Evolutionary conservation across 2,329 filamentous ascomycete species (phyloP), one percentile per base, ranked within the genome.

Genomic region (Ophiocordyceps robertsii): DNA sequence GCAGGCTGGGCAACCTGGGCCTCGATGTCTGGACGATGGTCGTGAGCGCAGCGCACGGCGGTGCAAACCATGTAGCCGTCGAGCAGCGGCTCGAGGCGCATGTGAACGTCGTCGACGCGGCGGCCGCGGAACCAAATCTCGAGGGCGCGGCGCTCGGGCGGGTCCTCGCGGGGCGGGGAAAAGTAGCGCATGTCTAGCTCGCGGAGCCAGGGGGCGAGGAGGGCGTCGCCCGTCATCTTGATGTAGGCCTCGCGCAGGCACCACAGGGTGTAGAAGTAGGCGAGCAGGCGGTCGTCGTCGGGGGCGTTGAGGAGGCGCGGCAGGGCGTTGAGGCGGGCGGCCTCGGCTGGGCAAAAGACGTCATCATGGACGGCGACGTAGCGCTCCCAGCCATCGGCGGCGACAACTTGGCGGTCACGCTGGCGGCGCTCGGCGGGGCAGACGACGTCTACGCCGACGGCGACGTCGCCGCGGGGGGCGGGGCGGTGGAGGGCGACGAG

Each of bases 181-280:
- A 85, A 82, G 39, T 69, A 64, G 44, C 69, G 65, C 55, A 90
- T 85, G 52, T 88, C 80, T 9, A 89, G 64, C 40, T 82, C 73
- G 40, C 65, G 66, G 39, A 90, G 67, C 84, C 84, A 90, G 4
- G 68, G 67, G 0, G 84, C 84, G 9, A 88, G 66, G 44, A 90
- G 67, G 1, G 82, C 84, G 53, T 89, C 82, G 24, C 84, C 84
- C 29, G 82, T 84, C 65, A 90, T 78, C 72, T 89, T 90, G 60
- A 89, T 79, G 56, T 85, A 89, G 1, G 83, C 80, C 63, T 90
- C 84, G 51, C 85, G 79, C 58, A 86, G 71, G 57, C 81, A 85
- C 80, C 84, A 90, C 45, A 83, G 75, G 1, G 82, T 73, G 57
- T 88, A 90, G 56, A 90, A 90, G 42, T 73, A 69, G 6, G 82